Evolutionary conservation across 306 rosid species (phyloP), one percentile per base, ranked within the genome.

Genomic region (Mimosa pudica): DNA sequence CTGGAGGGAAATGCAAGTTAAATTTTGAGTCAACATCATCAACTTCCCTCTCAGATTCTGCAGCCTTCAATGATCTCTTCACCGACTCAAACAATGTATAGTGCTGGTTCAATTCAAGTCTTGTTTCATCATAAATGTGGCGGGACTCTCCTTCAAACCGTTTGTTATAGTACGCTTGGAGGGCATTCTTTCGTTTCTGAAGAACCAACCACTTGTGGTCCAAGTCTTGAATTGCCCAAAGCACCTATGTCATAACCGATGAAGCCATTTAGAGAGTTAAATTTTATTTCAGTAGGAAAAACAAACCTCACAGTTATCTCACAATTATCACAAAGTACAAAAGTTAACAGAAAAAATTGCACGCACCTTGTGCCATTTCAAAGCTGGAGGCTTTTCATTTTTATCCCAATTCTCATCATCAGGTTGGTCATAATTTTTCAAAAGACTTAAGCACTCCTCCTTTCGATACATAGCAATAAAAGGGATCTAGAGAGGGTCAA

Each of bases 21-120:
- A 95, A 95, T 85, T 93, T 95, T 36, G 94, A 90, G 89, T 95
- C 98, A 82, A 95, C 99, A 78, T 95, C 99, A 71, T 95, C 99
- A 83, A 95, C 92, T 88, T 95, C 99, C 75, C 98, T 88, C 83
- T 95, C 99, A 20, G 99, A 87, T 81, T 90, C 98, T 67, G 99
- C 99, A 77, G 92, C 97, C 89, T 91, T 90, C 71, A 95, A 85
- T 2, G 94, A 89, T 85, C 88, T 91, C 90, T 90, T 95, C 73
- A 91, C 86, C 41, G 99, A 95, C 66, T 93, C 99, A 85, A 90
- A 95, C 83, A 91, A 84, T 76, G 88, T n/a, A n/a, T n/a, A n/a
- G n/a, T n/a, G 92, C 73, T 86, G 87, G 83, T 93, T 93, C 73
- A 95, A 79, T 65, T 83, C 81, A 46, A 89, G 93, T 84, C 93